phyloP scores from a whole-genome alignment of 345 rosid genomes.

The Viola odorata region DNA sequence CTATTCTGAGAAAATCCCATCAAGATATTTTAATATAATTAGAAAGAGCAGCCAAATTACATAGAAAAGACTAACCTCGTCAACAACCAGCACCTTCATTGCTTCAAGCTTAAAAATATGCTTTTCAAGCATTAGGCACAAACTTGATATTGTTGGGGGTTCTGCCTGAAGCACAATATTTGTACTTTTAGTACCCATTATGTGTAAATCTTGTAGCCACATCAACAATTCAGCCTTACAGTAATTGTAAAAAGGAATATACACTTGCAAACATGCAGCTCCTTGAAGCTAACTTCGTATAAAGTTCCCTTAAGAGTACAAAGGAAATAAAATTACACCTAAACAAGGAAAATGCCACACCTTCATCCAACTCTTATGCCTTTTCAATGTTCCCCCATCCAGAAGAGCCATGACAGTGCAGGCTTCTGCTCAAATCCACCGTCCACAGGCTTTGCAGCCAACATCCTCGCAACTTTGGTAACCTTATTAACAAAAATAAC shows the following conservation, averaged over 20 bases:
- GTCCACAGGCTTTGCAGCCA: slow-evolving; percentile 60
- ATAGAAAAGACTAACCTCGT: slow-evolving; percentile 52
- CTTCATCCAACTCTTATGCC: slow-evolving; percentile 95
- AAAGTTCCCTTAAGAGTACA: too few relatives aligned
- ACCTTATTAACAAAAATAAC: slow-evolving; percentile 37
- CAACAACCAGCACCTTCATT: slow-evolving; percentile 67
- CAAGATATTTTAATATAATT: background rate
- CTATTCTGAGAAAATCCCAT: slow-evolving; percentile 1
- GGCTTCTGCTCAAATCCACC: slow-evolving; percentile 40
- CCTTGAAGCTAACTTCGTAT: background rate
- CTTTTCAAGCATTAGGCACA: slow-evolving; percentile 83
- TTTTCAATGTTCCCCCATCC: slow-evolving; percentile 76
- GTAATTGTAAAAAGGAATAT: background rate
- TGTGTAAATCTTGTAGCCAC: background rate
- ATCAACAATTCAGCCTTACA: background rate
- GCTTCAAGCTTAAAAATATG: slow-evolving; percentile 64
- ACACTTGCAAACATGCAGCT: background rate
- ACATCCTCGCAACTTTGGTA: slow-evolving; percentile 66
- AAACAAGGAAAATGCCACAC: slow-evolving; percentile 18
- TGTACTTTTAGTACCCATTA: background rate
- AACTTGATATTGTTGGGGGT: slow-evolving; percentile 82
- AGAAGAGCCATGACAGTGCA: slow-evolving; percentile 82
- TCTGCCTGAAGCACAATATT: slow-evolving; percentile 61
- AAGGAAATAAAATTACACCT: too few relatives aligned
- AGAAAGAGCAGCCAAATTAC: slow-evolving; percentile 3